These are phyloP conservation scores for Arthrobotrys pseudoclavata DNA, from an alignment of 2,329 filamentous ascomycete species.

Conservation along the genomic window DNA sequence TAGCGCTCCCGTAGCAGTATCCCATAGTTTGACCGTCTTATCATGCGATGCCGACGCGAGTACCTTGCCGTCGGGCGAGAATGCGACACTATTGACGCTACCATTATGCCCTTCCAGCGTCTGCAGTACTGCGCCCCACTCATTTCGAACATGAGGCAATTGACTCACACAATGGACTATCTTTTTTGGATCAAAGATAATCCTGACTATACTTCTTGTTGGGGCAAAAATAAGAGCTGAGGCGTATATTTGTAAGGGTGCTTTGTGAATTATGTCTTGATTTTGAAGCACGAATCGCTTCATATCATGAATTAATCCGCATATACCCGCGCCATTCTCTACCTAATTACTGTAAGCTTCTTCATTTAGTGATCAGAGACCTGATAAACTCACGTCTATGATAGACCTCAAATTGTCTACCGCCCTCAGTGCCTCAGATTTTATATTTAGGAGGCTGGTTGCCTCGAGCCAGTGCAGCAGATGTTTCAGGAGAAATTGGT, in stretches of 20 bases:
- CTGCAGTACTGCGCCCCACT: background rate
- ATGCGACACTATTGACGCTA: background rate
- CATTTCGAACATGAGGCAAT: background rate
- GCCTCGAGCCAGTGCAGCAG: slow-evolving; percentile 32
- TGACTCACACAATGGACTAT: background rate
- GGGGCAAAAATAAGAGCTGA: slow-evolving; percentile 20
- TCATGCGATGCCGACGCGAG: background rate
- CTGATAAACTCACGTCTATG: slow-evolving; percentile 3
- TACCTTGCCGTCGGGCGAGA: slow-evolving; percentile 2
- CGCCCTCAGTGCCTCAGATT: background rate
- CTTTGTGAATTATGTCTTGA: background rate
- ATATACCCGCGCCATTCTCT: background rate
- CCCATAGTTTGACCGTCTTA: background rate
- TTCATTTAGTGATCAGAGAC: background rate
- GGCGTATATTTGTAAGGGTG: slow-evolving; percentile 15
- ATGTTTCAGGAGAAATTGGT: slow-evolving; percentile 23
- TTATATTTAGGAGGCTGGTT: background rate
- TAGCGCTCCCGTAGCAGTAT: background rate
- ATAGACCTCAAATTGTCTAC: slow-evolving; percentile 8
- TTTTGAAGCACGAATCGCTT: slow-evolving; percentile 11
- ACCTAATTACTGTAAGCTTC: background rate
- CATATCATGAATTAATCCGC: slow-evolving; percentile 6
- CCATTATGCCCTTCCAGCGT: background rate
- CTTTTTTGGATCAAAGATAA: background rate
- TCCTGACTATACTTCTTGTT: slow-evolving; percentile 2